Percentiles rank a stretch among this genome's conserved stretches.
phyloP scores from a whole-genome alignment of 2,329 filamentous ascomycete species.

The Aspergillus fructus region DNA sequence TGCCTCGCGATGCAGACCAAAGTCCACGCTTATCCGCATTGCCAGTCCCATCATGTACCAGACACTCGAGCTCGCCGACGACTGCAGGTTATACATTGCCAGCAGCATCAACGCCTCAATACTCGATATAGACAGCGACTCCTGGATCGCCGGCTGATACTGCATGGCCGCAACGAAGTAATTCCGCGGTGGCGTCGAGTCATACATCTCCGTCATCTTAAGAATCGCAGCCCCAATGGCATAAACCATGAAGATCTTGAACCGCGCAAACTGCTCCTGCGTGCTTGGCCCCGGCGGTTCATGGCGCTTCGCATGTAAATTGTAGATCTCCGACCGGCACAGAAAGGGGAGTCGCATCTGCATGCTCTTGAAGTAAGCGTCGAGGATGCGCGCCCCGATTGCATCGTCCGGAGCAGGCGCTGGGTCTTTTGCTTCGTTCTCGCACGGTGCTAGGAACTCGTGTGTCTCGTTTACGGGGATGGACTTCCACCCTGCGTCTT shows the following conservation, averaged over 20 bases:
- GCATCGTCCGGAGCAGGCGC: slow-evolving; percentile 14
- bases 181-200: slow-evolving; percentile 12
- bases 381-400: slow-evolving; percentile 14
- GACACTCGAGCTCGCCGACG: slow-evolving; percentile 21
- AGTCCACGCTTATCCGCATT: slow-evolving; percentile 27
- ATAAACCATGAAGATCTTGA: slow-evolving; percentile 26
- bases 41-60: slow-evolving; percentile 29
- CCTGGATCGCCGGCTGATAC: slow-evolving; percentile 12
- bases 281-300: not conserved
- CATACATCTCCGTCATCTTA: slow-evolving; percentile 19
- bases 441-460: not conserved
- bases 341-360: slow-evolving; percentile 22
- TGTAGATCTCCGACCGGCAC: slow-evolving; percentile 13
- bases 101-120: slow-evolving; percentile 26
- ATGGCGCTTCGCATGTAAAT: slow-evolving; percentile 11
- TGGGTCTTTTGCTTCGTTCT: not conserved
- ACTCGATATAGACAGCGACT: slow-evolving; percentile 13
- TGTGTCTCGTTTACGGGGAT: slow-evolving; percentile 12
- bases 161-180: slow-evolving; percentile 16
- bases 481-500: slow-evolving; percentile 15
- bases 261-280: slow-evolving; percentile 14
- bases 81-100: slow-evolving; percentile 24
- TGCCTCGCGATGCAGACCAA: slow-evolving; percentile 23
- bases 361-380: slow-evolving; percentile 23
- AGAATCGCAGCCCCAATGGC: slow-evolving; percentile 20